These are phyloP conservation scores for Fusarium scirpi DNA, from an alignment of 2,329 filamentous ascomycete genomes.

Conservation along the genomic window DNA sequence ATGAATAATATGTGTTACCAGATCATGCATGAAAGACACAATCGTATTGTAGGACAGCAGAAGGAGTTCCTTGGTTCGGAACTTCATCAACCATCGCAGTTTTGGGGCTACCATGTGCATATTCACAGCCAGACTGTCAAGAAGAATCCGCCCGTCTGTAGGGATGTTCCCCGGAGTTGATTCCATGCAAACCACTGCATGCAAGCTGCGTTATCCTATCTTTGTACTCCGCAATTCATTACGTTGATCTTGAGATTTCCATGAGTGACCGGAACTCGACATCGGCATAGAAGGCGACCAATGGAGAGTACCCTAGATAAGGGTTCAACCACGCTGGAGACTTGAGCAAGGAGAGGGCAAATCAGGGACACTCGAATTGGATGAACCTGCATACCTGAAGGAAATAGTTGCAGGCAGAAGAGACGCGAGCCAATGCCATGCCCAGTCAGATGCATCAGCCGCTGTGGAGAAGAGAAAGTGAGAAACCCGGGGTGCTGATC, in stretches of 20 bases:
- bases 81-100: background rate
- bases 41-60: constrained; percentile 14
- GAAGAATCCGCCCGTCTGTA: background rate
- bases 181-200: background rate
- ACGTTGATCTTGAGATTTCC: constrained; percentile 35
- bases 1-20: constrained; percentile 10
- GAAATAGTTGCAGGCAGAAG: constrained; percentile 34
- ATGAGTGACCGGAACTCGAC: constrained; percentile 30
- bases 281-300: constrained; percentile 16
- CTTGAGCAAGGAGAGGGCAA: constrained; percentile 25
- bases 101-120: constrained; percentile 13
- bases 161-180: constrained; percentile 21
- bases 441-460: constrained; percentile 42
- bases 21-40: constrained; percentile 32
- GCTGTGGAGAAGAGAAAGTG: constrained; percentile 44
- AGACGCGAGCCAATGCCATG: constrained; percentile 33
- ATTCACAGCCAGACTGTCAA: background rate
- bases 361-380: constrained; percentile 30
- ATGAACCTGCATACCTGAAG: constrained; percentile 30
- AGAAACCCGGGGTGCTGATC: constrained; percentile 41
- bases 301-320: constrained; percentile 39
- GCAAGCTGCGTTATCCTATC: background rate
- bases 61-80: constrained; percentile 7
- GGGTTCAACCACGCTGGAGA: constrained; percentile 11
- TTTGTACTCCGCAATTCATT: constrained; percentile 34